A percentile compares a stretch with the other conserved stretches of the same genome.
Conservation (phyloP, 768 basidiomycete genomes). For the Lyophyllum atratum region DNA sequence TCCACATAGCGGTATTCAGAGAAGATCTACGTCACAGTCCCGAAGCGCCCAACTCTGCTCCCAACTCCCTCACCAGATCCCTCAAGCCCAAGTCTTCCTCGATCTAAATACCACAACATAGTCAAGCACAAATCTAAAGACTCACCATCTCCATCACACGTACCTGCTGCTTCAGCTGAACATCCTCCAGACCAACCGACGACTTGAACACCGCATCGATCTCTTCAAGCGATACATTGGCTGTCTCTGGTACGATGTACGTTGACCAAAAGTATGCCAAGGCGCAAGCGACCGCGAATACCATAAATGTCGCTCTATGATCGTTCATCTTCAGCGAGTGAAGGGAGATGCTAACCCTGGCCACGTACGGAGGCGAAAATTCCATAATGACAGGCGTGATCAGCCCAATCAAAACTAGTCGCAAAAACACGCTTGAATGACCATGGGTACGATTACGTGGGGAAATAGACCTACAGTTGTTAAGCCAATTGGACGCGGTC, state of each 20-base stretch:
- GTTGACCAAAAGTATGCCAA: constrained; percentile 73
- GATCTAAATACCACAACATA: constrained; percentile 41
- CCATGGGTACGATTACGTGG: background rate
- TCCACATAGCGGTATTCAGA: background rate
- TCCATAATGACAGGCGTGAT: constrained; percentile 69
- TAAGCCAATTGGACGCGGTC: constrained; percentile 85
- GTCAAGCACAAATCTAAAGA: background rate
- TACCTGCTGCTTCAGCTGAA: constrained; percentile 53
- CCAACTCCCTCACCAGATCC: constrained; percentile 15
- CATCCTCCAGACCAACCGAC: constrained; percentile 58
- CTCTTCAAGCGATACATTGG: constrained; percentile 74
- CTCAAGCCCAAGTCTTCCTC: constrained; percentile 35
- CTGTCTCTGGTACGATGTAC: constrained; percentile 73
- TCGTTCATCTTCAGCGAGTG: background rate
- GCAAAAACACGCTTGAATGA: background rate
- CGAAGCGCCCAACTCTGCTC: background rate
- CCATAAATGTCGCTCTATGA: constrained; percentile 63
- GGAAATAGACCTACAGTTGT: constrained; percentile 61
- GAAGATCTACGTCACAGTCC: background rate
- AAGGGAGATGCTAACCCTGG: background rate
- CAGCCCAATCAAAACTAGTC: constrained; percentile 72
- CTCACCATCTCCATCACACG: constrained; percentile 3
- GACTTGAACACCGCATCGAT: constrained; percentile 70
- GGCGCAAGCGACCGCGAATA: constrained; percentile 66
- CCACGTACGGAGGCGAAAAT: constrained; percentile 55